A percentile compares a stretch with the other conserved stretches of the same genome.
These are phyloP conservation scores for Paraphoma chrysanthemicola DNA, from an alignment of 2,329 filamentous ascomycete genomes.

Conservation along the genomic window DNA sequence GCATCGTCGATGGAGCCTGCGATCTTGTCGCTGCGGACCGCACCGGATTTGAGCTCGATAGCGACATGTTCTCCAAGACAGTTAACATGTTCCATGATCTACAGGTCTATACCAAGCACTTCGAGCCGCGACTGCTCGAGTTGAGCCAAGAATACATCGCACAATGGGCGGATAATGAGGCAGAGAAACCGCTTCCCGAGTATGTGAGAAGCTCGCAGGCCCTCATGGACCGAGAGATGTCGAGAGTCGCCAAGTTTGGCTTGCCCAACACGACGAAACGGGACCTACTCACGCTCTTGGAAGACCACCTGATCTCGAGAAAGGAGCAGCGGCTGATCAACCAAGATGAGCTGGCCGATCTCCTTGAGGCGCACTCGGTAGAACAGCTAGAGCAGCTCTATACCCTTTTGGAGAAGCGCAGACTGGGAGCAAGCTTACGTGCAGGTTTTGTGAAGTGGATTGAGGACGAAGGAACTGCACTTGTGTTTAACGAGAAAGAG, in stretches of 20 bases:
- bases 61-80: slow-evolving; percentile 72
- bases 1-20: slow-evolving; percentile 74
- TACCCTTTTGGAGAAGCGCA: slow-evolving; percentile 73
- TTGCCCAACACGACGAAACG: slow-evolving; percentile 84
- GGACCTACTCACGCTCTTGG: slow-evolving; percentile 74
- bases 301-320: slow-evolving; percentile 73
- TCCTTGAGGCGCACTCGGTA: slow-evolving; percentile 75
- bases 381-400: slow-evolving; percentile 79
- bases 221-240: slow-evolving; percentile 75
- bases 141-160: slow-evolving; percentile 72
- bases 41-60: slow-evolving; percentile 61
- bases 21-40: slow-evolving; percentile 78
- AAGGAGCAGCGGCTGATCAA: slow-evolving; percentile 67
- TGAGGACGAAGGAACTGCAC: slow-evolving; percentile 72
- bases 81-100: slow-evolving; percentile 87
- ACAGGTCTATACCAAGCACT: slow-evolving; percentile 77
- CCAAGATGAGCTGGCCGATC: slow-evolving; percentile 69
- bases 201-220: slow-evolving; percentile 76
- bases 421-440: slow-evolving; percentile 73
- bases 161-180: slow-evolving; percentile 71
- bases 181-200: slow-evolving; percentile 68
- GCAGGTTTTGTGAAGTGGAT: slow-evolving; percentile 82
- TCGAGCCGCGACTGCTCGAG: slow-evolving; percentile 77
- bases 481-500: slow-evolving; percentile 80
- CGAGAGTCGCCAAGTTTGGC: slow-evolving; percentile 79